phyloP scores from a whole-genome alignment of 306 rosid species.

The Corylus avellana region DNA sequence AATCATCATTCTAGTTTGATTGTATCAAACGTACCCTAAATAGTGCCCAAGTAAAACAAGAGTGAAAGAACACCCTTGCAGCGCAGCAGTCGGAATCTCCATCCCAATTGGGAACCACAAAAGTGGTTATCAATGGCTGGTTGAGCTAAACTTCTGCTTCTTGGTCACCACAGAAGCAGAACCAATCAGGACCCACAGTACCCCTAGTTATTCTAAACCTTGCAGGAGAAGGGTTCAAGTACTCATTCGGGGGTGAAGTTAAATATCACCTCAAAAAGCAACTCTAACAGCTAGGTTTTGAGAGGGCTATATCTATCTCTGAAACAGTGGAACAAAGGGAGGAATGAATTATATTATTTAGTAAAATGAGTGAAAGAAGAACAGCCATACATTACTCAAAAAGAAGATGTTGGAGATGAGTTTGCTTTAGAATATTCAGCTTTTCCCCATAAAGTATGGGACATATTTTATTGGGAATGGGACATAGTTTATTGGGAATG shows the following conservation, averaged over 20 bases:
- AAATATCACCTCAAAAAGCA: neutral
- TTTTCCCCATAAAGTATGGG: neutral
- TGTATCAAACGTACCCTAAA: neutral
- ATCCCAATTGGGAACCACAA: neutral
- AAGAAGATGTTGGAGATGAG: neutral
- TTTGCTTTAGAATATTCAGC: neutral
- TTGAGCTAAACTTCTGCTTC: neutral
- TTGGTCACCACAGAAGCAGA: neutral
- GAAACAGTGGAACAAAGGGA: too few relatives aligned
- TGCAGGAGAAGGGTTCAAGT: neutral
- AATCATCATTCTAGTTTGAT: too few relatives aligned
- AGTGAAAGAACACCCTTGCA: neutral
- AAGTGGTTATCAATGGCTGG: neutral
- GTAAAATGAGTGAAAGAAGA: too few relatives aligned
- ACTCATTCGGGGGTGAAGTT: neutral
- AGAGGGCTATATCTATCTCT: neutral
- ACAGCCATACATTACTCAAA: neutral
- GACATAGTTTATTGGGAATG: neutral
- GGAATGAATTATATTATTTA: too few relatives aligned
- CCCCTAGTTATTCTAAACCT: neutral
- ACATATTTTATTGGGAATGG: neutral
- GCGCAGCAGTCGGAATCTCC: neutral
- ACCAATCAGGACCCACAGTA: neutral
- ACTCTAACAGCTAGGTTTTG: neutral
- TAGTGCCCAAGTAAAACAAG: conserved; percentile 15